A percentile compares a stretch with the other conserved stretches of the same genome.
phyloP scores from a whole-genome alignment of 352 stramenopile genomes.

The Pythium guiyangense region DNA sequence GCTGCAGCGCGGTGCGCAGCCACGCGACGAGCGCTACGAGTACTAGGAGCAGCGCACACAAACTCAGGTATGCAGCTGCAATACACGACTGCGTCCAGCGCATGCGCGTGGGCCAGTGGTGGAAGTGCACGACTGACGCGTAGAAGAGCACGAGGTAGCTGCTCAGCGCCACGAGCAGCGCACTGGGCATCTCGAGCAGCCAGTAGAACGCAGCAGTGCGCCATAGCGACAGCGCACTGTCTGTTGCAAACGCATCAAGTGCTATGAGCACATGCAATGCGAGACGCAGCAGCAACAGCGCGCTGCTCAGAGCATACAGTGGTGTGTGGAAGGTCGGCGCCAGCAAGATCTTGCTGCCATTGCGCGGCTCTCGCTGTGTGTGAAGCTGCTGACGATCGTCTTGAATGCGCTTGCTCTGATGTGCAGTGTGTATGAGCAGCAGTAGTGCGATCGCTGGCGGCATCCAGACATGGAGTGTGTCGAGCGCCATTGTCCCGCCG shows the following conservation, averaged over 20 bases:
- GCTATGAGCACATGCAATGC: conserved; percentile 15
- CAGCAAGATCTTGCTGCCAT: conserved; percentile 6
- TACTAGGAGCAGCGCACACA: conserved; percentile 1
- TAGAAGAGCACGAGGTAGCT: conserved; percentile 34
- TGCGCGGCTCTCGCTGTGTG: too few species aligned
- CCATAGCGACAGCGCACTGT: not conserved
- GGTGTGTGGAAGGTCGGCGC: conserved; percentile 24
- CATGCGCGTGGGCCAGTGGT: conserved; percentile 14
- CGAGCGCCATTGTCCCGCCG: too few species aligned
- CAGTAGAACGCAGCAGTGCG: conserved; percentile 17
- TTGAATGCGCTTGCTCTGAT: too few species aligned
- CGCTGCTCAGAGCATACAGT: conserved; percentile 17
- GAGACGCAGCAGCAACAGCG: conserved; percentile 20
- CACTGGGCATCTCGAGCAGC: conserved; percentile 30
- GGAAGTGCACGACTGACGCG: conserved; percentile 15
- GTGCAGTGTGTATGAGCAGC: too few species aligned
- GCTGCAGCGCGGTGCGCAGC: not conserved
- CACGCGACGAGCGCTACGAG: not conserved
- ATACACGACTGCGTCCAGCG: not conserved
- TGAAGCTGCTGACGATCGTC: too few species aligned
- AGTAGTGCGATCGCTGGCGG: too few species aligned
- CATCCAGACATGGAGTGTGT: too few species aligned
- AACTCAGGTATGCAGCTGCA: not conserved
- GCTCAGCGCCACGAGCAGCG: conserved; percentile 16
- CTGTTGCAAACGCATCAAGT: not conserved